Evolutionary conservation across 176 grass and related monocot species (phyloP), one percentile per base, ranked within the genome.

Genomic region (Cymbopogon citratus): DNA sequence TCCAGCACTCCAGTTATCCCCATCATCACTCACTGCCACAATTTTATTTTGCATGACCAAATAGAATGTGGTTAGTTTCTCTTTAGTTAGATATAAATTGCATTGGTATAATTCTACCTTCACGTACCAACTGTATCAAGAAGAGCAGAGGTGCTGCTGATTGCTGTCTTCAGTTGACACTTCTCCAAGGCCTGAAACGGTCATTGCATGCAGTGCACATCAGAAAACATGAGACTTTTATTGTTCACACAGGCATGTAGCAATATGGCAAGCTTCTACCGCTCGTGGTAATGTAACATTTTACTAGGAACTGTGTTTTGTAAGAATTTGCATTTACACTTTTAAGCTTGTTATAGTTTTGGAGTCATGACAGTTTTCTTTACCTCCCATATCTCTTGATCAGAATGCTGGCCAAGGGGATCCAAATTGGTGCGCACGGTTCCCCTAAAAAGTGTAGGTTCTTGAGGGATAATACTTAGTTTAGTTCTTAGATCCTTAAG

Each of bases 301-400:
- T 25, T 80, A 48, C 59, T n/a, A 68, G 31, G 75, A 83, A 46
- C 21, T 75, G n/a, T 71, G 63, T n/a, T 69, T 5, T 60, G 5
- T 5, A 41, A 46, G 73, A 66, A 29, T 41, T 48, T 74, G 25
- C 86, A 48, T 79, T 59, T 1, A 11, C 38, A 71, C 71, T 79
- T 46, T n/a, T 68, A 7, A 65, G 67, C 26, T 18, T 24, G n/a
- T 56, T 44, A 24, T 33, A 64, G 12, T 74, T 72, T 52, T 46
- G 24, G 13, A 76, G 33, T 48, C 25, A 33, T 73, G 34, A 21
- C 5, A 76, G 15, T 3, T 44, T 80, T 80, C 73, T 88, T 78
- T 41, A 94, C 95, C 95, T 94, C 92, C 92, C 95, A 98, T 83
- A 98, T 98, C 82, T 98, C 95, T 73, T 89, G 70, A 70, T 98